A percentile compares a stretch with the other conserved stretches of the same genome.
phyloP scores from a whole-genome alignment of 2,329 filamentous ascomycete species.

The Hypoxylon sp. region DNA sequence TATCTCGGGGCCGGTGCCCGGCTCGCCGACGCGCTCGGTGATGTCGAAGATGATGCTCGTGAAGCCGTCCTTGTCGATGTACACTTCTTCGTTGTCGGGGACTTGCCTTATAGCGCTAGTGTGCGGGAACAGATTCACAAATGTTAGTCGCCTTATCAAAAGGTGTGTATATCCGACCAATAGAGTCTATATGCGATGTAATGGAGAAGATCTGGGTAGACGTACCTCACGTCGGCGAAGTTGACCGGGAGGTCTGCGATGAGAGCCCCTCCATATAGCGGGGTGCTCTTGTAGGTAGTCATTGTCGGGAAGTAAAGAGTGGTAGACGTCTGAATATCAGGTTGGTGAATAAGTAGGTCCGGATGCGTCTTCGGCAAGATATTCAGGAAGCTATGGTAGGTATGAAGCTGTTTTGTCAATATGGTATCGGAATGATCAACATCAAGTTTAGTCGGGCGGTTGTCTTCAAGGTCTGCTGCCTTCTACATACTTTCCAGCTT shows the following conservation, averaged over 20 bases:
- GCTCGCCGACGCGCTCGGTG: slow-evolving; percentile 79
- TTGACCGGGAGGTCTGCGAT: slow-evolving; percentile 75
- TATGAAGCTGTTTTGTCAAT: slow-evolving; percentile 1
- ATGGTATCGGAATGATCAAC: slow-evolving; percentile 19
- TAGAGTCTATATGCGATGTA: slow-evolving; percentile 25
- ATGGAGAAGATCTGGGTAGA: slow-evolving; percentile 14
- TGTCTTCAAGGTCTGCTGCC: slow-evolving; percentile 15
- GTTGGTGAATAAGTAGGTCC: not conserved
- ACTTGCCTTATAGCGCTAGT: slow-evolving; percentile 77
- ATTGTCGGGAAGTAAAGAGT: slow-evolving; percentile 54
- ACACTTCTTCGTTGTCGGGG: slow-evolving; percentile 93
- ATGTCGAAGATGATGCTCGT: slow-evolving; percentile 93
- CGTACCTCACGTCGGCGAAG: slow-evolving; percentile 81
- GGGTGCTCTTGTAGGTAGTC: slow-evolving; percentile 69
- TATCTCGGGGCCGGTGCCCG: slow-evolving; percentile 69
- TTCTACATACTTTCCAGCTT: slow-evolving; percentile 16
- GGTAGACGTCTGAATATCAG: slow-evolving; percentile 2
- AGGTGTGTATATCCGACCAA: not conserved
- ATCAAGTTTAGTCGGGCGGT: slow-evolving; percentile 10
- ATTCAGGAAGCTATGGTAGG: not conserved
- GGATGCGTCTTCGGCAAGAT: slow-evolving; percentile 2
- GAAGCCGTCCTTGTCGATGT: slow-evolving; percentile 85
- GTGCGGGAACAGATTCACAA: not conserved
- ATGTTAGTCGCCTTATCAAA: slow-evolving; percentile 17
- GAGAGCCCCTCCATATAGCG: slow-evolving; percentile 81